These are phyloP conservation scores for Lasiodiplodia gonubiensis DNA, from an alignment of 2,329 filamentous ascomycete species.

Conservation along the genomic window DNA sequence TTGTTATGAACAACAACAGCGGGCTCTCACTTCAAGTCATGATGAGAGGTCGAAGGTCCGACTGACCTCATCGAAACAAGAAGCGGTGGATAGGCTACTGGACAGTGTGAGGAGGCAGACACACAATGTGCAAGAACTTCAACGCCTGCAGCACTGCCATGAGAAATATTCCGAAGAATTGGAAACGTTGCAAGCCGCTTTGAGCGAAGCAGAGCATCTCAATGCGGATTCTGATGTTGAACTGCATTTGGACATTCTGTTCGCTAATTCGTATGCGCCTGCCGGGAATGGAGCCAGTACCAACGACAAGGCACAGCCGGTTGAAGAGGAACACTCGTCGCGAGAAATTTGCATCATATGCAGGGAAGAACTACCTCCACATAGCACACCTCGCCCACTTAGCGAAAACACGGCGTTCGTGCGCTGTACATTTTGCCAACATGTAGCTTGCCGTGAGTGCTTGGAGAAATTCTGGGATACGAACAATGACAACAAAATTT, in stretches of 20 bases:
- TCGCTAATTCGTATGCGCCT: not conserved
- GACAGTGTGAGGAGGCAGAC: not conserved
- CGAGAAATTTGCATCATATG: not conserved
- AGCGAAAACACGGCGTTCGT: not conserved
- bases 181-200: not conserved
- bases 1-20: not conserved
- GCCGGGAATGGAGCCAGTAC: not conserved
- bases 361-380: not conserved
- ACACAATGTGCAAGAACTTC: not conserved
- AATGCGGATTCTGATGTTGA: not conserved
- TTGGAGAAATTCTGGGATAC: slow-evolving; percentile 36
- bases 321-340: not conserved
- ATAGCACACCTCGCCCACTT: not conserved
- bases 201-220: not conserved
- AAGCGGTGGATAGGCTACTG: not conserved
- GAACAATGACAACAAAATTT: slow-evolving; percentile 24
- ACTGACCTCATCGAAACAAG: not conserved
- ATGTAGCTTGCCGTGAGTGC: not conserved
- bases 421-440: not conserved
- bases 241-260: not conserved
- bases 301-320: not conserved
- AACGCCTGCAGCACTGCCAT: not conserved
- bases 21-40: not conserved
- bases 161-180: not conserved
- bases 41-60: not conserved